Evolutionary conservation across 768 basidiomycete genomes (phyloP).

Genomic region (Boletus vermiculosoides): DNA sequence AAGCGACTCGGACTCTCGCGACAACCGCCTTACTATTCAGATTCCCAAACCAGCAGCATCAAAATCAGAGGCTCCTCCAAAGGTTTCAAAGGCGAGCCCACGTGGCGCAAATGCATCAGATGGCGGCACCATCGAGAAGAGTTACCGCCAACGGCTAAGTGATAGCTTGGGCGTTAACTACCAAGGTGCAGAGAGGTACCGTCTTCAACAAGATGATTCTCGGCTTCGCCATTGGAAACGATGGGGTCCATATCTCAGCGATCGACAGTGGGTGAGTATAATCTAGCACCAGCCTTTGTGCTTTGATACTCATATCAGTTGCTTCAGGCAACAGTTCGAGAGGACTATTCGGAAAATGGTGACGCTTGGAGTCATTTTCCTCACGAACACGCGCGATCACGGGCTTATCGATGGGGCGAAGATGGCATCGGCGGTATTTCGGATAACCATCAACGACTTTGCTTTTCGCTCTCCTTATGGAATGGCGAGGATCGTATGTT

Average conservation of each 20-base stretch:
- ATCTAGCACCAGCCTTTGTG: background rate
- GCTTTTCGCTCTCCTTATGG: constrained; percentile 90
- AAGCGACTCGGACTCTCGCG: constrained; percentile 29
- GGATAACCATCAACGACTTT: constrained; percentile 94
- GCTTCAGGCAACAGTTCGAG: constrained; percentile 89
- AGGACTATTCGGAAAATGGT: constrained; percentile 96
- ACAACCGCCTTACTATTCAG: constrained; percentile 56
- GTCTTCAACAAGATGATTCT: constrained; percentile 79
- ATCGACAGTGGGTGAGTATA: constrained; percentile 89
- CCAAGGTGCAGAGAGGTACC: constrained; percentile 76
- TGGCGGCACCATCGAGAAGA: constrained; percentile 23
- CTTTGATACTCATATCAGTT: constrained; percentile 12
- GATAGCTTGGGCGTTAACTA: constrained; percentile 68
- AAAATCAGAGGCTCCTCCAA: constrained; percentile 41
- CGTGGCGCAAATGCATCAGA: constrained; percentile 5
- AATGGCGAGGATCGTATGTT: constrained; percentile 92
- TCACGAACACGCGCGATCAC: constrained; percentile 87
- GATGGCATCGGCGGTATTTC: constrained; percentile 97
- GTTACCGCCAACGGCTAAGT: constrained; percentile 64
- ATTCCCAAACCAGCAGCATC: constrained; percentile 56
- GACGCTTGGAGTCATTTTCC: constrained; percentile 97
- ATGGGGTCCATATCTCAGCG: constrained; percentile 97
- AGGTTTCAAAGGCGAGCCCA: constrained; percentile 41
- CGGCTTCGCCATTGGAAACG: constrained; percentile 94
- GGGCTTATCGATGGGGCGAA: constrained; percentile 98